A percentile compares a stretch with the other conserved stretches of the same genome.
Evolutionary conservation across 2,329 filamentous ascomycete genomes (phyloP).

Genomic region (Fusarium anthophilum): DNA sequence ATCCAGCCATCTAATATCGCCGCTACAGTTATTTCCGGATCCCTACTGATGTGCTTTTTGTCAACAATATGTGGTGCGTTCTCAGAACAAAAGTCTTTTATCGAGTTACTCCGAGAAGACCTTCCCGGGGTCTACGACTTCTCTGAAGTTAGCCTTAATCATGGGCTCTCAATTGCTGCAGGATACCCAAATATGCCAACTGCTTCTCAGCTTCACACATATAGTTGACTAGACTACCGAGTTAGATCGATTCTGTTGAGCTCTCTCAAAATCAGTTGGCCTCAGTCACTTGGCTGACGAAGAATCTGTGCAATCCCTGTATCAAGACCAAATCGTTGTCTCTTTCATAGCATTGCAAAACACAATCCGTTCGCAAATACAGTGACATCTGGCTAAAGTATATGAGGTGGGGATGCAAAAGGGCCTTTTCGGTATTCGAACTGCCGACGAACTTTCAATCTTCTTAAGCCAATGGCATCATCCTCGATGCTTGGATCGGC

Average conservation of each 20-base stretch:
- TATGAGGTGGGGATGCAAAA: neutral
- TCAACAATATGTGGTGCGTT: no score
- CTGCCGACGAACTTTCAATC: neutral
- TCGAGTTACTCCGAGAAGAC: no score
- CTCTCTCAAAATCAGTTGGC: neutral
- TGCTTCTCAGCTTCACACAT: no score
- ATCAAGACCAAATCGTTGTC: neutral
- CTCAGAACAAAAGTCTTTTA: no score
- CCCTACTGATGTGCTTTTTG: no score
- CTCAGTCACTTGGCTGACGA: neutral
- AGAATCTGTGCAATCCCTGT: neutral
- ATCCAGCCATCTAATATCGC: no score
- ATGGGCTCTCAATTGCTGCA: no score
- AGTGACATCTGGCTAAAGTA: neutral
- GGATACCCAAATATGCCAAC: no score
- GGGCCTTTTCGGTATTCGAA: neutral
- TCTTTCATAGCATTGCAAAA: neutral
- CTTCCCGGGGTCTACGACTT: no score
- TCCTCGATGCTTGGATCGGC: neutral
- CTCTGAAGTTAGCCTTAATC: no score
- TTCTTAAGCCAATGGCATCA: neutral
- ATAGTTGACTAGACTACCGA: neutral
- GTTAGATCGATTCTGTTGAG: neutral
- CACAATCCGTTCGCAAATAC: neutral
- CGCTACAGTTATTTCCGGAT: no score